These are phyloP conservation scores for Daldinia sp. DNA, from an alignment of 2,329 filamentous ascomycete genomes.

Conservation along the genomic window DNA sequence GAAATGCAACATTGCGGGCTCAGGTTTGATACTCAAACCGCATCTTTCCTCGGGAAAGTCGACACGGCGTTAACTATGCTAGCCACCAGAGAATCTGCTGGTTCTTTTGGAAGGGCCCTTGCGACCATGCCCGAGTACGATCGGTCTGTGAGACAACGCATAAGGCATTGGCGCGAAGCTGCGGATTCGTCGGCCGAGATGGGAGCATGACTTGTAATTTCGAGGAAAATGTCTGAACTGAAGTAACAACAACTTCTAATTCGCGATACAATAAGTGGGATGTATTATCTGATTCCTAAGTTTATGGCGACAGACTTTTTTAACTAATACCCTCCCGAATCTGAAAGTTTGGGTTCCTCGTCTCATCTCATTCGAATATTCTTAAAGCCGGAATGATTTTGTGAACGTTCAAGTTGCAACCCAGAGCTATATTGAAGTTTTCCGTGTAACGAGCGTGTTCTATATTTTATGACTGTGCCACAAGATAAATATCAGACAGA, in stretches of 20 bases:
- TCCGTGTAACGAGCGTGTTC: neutral
- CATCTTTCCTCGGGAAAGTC: conserved; percentile 49
- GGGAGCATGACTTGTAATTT: conserved; percentile 18
- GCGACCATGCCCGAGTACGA: conserved; percentile 52
- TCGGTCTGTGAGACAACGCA: conserved; percentile 39
- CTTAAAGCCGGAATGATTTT: neutral
- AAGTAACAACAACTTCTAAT: neutral
- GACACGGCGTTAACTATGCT: conserved; percentile 36
- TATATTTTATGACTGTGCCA: neutral
- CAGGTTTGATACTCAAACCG: conserved; percentile 60
- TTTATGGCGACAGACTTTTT: neutral
- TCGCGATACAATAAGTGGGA: neutral
- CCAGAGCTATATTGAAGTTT: neutral
- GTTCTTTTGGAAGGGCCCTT: conserved; percentile 46
- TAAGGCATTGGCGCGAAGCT: conserved; percentile 44
- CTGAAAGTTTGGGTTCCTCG: no score
- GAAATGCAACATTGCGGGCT: conserved; percentile 74
- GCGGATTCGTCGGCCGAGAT: conserved; percentile 44
- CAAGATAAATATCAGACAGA: no score
- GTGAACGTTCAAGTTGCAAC: neutral
- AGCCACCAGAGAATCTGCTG: conserved; percentile 26
- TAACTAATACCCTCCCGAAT: neutral
- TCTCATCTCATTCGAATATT: neutral
- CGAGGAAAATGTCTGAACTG: neutral
- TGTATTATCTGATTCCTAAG: neutral